phyloP scores from a whole-genome alignment of 768 basidiomycete genomes.

The Mycena vitilis region DNA sequence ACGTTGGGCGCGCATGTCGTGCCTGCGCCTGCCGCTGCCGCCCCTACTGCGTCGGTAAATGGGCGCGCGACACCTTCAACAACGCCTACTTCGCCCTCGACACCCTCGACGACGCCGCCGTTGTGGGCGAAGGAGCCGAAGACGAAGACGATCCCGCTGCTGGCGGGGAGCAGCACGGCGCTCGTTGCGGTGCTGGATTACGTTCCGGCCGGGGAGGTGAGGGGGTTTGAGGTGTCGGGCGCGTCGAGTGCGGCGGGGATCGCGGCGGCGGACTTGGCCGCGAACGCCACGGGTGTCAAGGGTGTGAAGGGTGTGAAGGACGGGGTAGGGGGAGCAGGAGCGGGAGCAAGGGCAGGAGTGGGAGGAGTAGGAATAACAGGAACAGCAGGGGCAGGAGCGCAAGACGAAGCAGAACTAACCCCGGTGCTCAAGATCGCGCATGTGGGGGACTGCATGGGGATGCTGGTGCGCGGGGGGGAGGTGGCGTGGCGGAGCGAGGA shows the following conservation, averaged over 20 bases:
- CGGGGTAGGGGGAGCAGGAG: too few relatives aligned
- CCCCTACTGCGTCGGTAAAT: too few relatives aligned
- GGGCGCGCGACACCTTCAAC: too few relatives aligned
- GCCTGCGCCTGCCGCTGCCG: too few relatives aligned
- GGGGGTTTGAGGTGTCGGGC: background rate
- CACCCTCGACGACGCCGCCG: too few relatives aligned
- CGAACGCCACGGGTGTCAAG: too few relatives aligned
- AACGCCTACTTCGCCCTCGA: too few relatives aligned
- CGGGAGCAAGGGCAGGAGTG: too few relatives aligned
- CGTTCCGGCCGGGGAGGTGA: constrained; percentile 22
- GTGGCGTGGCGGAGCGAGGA: constrained; percentile 91
- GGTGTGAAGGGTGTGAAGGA: too few relatives aligned
- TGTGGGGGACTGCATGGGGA: constrained; percentile 88
- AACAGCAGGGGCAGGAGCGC: constrained; percentile 37
- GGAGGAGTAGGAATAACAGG: too few relatives aligned
- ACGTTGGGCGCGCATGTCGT: constrained; percentile 72
- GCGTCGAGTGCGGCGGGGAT: too few relatives aligned
- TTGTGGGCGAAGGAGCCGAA: constrained; percentile 1
- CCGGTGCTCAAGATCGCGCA: constrained; percentile 86
- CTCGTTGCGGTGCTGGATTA: constrained; percentile 64
- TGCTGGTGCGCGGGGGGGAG: constrained; percentile 82
- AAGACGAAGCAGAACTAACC: constrained; percentile 45
- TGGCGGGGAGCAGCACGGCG: constrained; percentile 75
- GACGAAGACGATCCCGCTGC: constrained; percentile 51
- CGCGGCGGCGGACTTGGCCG: too few relatives aligned